Conservation (phyloP, 108 stramenopile genomes). For the Stephanodiscus triporus region DNA sequence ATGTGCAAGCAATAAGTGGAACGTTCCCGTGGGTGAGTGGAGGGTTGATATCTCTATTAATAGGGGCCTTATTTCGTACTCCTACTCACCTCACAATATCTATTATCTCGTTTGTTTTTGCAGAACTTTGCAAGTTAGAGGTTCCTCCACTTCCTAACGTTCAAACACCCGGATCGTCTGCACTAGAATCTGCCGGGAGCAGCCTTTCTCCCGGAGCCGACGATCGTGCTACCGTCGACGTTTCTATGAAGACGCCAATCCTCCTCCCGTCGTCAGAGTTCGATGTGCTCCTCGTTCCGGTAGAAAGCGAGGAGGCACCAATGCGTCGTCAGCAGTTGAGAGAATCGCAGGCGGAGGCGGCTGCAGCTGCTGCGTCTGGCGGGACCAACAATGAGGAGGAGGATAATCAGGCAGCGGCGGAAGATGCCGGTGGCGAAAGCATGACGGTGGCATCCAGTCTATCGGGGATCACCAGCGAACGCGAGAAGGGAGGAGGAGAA, state of each 20-base stretch:
- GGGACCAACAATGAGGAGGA: conserved; percentile 29
- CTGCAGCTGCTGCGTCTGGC: conserved; percentile 10
- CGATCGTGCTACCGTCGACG: not conserved
- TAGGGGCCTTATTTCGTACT: not conserved
- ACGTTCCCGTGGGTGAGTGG: conserved; percentile 66
- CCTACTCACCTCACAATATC: not conserved
- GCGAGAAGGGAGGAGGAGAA: conserved; percentile 31
- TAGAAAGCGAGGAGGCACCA: conserved; percentile 61
- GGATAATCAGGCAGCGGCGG: conserved; percentile 6
- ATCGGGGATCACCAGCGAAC: conserved; percentile 26
- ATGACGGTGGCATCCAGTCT: conserved; percentile 37
- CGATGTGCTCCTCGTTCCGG: conserved; percentile 76
- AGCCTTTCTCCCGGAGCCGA: conserved; percentile 2
- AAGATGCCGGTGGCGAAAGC: conserved; percentile 30
- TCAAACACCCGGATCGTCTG: not conserved
- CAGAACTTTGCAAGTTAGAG: conserved; percentile 3
- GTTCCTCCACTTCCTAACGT: not conserved
- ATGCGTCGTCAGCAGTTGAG: conserved; percentile 48
- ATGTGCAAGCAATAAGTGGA: conserved; percentile 93
- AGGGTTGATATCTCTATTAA: not conserved
- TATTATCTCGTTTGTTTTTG: not conserved
- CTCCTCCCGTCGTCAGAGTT: conserved; percentile 15
- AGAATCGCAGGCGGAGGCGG: conserved; percentile 54
- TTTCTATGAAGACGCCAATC: not conserved
- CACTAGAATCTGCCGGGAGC: not conserved